Percentiles rank a stretch among this genome's conserved stretches.
phyloP scores from a whole-genome alignment of 2,329 filamentous ascomycete species.

The Colletotrichum godetiae region DNA sequence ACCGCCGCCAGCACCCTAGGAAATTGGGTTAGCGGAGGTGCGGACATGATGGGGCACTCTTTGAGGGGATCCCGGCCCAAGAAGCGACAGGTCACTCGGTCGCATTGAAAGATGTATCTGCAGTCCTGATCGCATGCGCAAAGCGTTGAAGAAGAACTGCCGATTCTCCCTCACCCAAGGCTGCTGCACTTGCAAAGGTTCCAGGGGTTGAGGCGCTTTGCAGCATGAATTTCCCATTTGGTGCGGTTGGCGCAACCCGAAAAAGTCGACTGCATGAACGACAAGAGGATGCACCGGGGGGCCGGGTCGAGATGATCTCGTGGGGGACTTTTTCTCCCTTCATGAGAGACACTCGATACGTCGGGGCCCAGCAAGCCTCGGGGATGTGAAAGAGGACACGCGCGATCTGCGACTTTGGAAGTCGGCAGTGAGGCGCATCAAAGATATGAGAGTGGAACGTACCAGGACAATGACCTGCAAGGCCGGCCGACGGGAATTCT shows the following conservation, averaged over 20 bases:
- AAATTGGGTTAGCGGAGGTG: constrained; percentile 9
- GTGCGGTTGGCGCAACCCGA: constrained; percentile 17
- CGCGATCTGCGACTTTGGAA: not conserved
- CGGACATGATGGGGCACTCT: not conserved
- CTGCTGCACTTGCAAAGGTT: constrained; percentile 11
- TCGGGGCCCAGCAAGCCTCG: not conserved
- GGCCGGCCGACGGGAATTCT: constrained; percentile 52
- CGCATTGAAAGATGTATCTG: not conserved
- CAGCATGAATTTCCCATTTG: constrained; percentile 22
- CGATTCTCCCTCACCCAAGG: not conserved
- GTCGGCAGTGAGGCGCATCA: not conserved
- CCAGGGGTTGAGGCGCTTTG: constrained; percentile 9
- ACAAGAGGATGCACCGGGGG: constrained; percentile 6
- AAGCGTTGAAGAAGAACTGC: not conserved
- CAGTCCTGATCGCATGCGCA: not conserved
- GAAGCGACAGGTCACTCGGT: not conserved
- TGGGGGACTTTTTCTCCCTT: not conserved
- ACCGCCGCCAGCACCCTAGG: constrained; percentile 87
- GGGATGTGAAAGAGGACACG: not conserved
- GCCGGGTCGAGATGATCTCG: constrained; percentile 7
- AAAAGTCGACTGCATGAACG: constrained; percentile 26
- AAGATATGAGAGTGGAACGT: constrained; percentile 49
- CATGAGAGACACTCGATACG: not conserved
- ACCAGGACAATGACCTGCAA: constrained; percentile 83
- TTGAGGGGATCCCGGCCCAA: not conserved